phyloP scores from a whole-genome alignment of 2,329 filamentous ascomycete species.

The Diaporthe sp. region DNA sequence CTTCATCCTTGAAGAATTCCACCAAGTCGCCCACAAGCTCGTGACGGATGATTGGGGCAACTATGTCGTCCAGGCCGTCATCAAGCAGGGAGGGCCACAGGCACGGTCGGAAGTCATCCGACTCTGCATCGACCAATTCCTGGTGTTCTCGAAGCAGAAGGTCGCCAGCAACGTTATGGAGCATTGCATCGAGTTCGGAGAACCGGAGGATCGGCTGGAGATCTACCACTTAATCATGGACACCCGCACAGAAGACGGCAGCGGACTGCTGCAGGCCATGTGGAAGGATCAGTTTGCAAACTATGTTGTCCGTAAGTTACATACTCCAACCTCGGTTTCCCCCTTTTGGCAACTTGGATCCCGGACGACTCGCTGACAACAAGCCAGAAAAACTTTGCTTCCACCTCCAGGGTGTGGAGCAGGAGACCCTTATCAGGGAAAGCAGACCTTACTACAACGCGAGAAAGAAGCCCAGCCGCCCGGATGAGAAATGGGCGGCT shows the following conservation, averaged over 20 bases:
- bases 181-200: conserved; percentile 84
- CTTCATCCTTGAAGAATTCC: conserved; percentile 83
- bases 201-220: conserved; percentile 75
- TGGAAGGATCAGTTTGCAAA: conserved; percentile 96
- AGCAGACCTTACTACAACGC: conserved; percentile 73
- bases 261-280: conserved; percentile 79
- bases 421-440: conserved; percentile 71
- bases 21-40: conserved; percentile 77
- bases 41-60: conserved; percentile 94
- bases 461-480: conserved; percentile 75
- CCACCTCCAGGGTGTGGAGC: conserved; percentile 72
- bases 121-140: conserved; percentile 78
- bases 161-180: conserved; percentile 98
- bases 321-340: background rate
- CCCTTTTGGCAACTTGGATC: background rate
- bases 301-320: conserved; percentile 91
- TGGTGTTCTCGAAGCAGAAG: conserved; percentile 91
- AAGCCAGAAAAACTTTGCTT: conserved; percentile 82
- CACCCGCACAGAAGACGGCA: conserved; percentile 71
- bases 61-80: conserved; percentile 95
- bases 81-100: conserved; percentile 80
- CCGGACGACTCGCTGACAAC: conserved; percentile 44
- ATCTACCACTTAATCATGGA: conserved; percentile 77
- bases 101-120: conserved; percentile 81
- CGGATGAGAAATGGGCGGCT: conserved; percentile 69